Conservation (phyloP, 108 stramenopile species). For the Skeletonema marinoi region DNA sequence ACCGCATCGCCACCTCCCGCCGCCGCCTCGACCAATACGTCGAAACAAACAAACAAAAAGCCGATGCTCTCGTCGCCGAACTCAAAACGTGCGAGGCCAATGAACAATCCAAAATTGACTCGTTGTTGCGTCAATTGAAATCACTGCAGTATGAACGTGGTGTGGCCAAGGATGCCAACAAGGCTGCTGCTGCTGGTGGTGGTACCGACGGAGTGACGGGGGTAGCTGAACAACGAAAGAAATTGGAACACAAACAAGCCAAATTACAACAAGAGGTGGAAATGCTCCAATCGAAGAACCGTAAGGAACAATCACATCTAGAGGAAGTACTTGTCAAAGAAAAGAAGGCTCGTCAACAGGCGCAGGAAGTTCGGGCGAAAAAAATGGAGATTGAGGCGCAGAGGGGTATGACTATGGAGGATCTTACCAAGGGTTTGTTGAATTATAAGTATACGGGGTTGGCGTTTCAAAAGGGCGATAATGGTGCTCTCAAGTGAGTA, state of each 20-base stretch:
- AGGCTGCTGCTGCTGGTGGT: neutral
- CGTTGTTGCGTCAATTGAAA: constrained; percentile 16
- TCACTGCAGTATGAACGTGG: constrained; percentile 22
- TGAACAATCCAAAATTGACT: constrained; percentile 17
- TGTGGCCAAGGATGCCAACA: neutral
- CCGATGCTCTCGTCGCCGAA: constrained; percentile 1
- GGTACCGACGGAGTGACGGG: neutral
- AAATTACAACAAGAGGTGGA: constrained; percentile 16
- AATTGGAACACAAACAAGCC: constrained; percentile 16
- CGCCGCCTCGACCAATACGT: constrained; percentile 11
- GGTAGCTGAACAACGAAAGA: constrained; percentile 13
- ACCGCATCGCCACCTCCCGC: constrained; percentile 16
- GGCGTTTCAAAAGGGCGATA: constrained; percentile 30
- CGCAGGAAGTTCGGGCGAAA: constrained; percentile 22
- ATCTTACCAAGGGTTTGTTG: constrained; percentile 45
- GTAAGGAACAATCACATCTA: constrained; percentile 16
- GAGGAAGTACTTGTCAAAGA: constrained; percentile 26
- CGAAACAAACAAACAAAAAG: constrained; percentile 18
- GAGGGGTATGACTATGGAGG: constrained; percentile 28
- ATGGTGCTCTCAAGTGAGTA: constrained; percentile 25
- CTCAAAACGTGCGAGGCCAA: constrained; percentile 12
- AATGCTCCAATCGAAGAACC: constrained; percentile 9
- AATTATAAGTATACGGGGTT: constrained; percentile 45
- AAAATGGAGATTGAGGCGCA: constrained; percentile 29
- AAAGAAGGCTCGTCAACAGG: constrained; percentile 7